These are phyloP conservation scores for Leucocoprinus leucothites DNA, from an alignment of 768 basidiomycete genomes.

Conservation along the genomic window DNA sequence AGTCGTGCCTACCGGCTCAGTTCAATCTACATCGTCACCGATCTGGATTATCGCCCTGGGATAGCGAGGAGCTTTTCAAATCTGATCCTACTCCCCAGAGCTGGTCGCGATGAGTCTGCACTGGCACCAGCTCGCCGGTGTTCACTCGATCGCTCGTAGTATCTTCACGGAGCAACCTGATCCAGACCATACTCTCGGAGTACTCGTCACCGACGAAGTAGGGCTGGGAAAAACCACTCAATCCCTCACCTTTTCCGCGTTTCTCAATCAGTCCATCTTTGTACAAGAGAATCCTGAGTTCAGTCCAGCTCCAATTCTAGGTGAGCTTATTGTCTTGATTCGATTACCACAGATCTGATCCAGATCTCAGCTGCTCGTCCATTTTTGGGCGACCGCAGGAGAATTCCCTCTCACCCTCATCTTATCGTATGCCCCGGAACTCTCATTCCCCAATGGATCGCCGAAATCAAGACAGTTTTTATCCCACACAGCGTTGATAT, in stretches of 20 bases:
- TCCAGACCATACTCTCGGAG: slow-evolving; percentile 7
- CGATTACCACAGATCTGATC: too few relatives aligned
- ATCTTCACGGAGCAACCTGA: not conserved
- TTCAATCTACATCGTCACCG: not conserved
- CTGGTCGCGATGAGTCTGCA: not conserved
- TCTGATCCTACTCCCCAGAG: not conserved
- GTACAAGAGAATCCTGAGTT: not conserved
- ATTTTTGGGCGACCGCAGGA: slow-evolving; percentile 8
- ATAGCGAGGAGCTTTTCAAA: not conserved
- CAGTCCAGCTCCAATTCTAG: slow-evolving; percentile 21
- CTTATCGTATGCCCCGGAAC: slow-evolving; percentile 25
- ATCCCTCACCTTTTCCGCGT: slow-evolving; percentile 16
- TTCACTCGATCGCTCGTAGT: slow-evolving; percentile 15
- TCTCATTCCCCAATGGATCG: slow-evolving; percentile 20
- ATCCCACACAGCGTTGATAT: slow-evolving; percentile 19
- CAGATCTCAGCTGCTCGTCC: slow-evolving; percentile 11
- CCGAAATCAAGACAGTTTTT: slow-evolving; percentile 18
- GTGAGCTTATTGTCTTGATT: slow-evolving; percentile 16
- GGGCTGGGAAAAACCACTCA: slow-evolving; percentile 30
- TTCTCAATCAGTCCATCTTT: slow-evolving; percentile 14
- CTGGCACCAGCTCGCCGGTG: slow-evolving; percentile 14
- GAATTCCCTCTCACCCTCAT: slow-evolving; percentile 15
- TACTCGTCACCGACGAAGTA: slow-evolving; percentile 23
- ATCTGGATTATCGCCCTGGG: not conserved
- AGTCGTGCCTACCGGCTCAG: too few relatives aligned